These are phyloP conservation scores for Penicillium roqueforti DNA, from an alignment of 495 filamentous ascomycete species.

Conservation along the genomic window DNA sequence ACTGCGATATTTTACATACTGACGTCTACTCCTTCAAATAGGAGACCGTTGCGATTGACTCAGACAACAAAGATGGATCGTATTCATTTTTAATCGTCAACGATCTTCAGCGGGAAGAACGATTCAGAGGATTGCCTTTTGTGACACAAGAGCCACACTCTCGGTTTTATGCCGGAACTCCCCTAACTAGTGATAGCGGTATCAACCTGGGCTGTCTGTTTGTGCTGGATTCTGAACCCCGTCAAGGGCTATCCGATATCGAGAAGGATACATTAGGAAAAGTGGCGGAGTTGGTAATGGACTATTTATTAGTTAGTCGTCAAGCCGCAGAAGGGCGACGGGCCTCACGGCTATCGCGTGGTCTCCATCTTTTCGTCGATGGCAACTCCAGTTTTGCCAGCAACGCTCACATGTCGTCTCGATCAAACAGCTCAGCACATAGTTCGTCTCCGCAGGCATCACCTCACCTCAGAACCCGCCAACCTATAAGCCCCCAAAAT, in stretches of 20 bases:
- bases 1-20: not conserved
- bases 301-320: constrained; percentile 48
- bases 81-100: constrained; percentile 26
- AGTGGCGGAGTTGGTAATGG: constrained; percentile 51
- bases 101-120: constrained; percentile 27
- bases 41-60: not conserved
- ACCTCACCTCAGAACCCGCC: not conserved
- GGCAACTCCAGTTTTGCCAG: constrained; percentile 21
- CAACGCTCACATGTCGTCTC: constrained; percentile 1
- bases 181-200: constrained; percentile 55
- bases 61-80: constrained; percentile 3
- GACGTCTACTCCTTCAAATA: not conserved
- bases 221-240: constrained; percentile 45
- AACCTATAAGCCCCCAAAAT: not conserved
- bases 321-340: constrained; percentile 45
- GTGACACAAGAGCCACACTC: constrained; percentile 27
- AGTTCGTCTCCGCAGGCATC: not conserved
- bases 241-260: constrained; percentile 15
- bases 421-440: not conserved
- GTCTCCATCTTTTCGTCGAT: constrained; percentile 54
- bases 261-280: constrained; percentile 26
- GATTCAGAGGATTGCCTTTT: constrained; percentile 28
- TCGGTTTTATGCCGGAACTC: constrained; percentile 34
- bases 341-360: constrained; percentile 48
- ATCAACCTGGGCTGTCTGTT: constrained; percentile 62